A percentile compares a stretch with the other conserved stretches of the same genome.
phyloP scores from a whole-genome alignment of 345 rosid genomes.

The Acer saccharum region DNA sequence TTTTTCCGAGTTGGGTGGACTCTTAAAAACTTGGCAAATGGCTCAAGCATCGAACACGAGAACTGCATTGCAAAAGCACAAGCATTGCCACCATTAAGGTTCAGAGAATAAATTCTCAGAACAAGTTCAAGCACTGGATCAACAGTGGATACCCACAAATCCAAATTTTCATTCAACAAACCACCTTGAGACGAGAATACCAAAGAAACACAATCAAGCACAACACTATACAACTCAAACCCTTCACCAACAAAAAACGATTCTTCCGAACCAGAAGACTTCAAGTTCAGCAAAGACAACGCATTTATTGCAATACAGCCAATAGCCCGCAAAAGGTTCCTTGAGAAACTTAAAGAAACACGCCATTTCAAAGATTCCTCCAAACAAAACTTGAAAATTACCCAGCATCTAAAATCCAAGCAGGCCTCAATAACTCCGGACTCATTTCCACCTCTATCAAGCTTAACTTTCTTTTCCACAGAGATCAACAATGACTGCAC shows the following conservation, averaged over 20 bases:
- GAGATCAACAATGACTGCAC: slow-evolving; percentile 62
- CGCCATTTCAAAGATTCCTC: slow-evolving; percentile 54
- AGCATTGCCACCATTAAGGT: slow-evolving; percentile 39
- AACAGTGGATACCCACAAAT: slow-evolving; percentile 65
- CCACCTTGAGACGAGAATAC: slow-evolving; percentile 61
- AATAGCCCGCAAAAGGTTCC: slow-evolving; percentile 61
- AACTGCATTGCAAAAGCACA: slow-evolving; percentile 52
- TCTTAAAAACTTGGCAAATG: slow-evolving; percentile 76
- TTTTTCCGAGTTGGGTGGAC: slow-evolving; percentile 74
- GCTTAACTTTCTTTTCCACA: slow-evolving; percentile 40
- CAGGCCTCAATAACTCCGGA: slow-evolving; percentile 33
- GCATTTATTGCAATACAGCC: slow-evolving; percentile 41
- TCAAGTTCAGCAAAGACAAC: slow-evolving; percentile 35
- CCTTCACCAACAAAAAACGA: slow-evolving; percentile 37
- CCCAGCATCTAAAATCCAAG: slow-evolving; percentile 83
- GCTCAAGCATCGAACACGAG: slow-evolving; percentile 70
- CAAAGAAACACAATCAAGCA: slow-evolving; percentile 61
- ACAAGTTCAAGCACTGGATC: slow-evolving; percentile 56
- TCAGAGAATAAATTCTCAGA: slow-evolving; percentile 37
- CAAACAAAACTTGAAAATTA: slow-evolving; percentile 71
- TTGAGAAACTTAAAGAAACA: slow-evolving; percentile 55
- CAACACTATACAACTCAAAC: slow-evolving; percentile 45
- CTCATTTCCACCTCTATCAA: slow-evolving; percentile 21
- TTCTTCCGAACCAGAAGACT: slow-evolving; percentile 25
- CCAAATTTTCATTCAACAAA: slow-evolving; percentile 65